Evolutionary conservation across 2,329 filamentous ascomycete species (phyloP).

Genomic region (Colletotrichum endophyticum): DNA sequence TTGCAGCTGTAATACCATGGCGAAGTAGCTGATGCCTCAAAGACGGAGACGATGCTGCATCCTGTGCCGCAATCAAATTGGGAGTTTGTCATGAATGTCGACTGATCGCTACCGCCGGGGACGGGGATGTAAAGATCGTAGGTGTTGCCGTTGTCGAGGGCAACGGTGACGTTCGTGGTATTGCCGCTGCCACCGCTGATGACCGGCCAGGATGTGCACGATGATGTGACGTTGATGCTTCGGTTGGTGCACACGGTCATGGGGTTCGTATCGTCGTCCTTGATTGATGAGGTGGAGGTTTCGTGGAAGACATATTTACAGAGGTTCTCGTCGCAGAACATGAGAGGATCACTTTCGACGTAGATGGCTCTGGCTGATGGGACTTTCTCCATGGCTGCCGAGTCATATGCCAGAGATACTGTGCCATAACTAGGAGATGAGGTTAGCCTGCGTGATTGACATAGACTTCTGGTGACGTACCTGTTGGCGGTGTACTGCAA

Average conservation of each 20-base stretch:
- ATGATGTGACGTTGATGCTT: slow-evolving; percentile 30
- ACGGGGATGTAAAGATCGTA: slow-evolving; percentile 23
- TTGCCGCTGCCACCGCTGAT: slow-evolving; percentile 34
- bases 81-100: slow-evolving; percentile 39
- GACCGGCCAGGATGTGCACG: slow-evolving; percentile 35
- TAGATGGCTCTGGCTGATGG: slow-evolving; percentile 35
- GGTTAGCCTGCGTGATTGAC: background rate
- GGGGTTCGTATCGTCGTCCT: slow-evolving; percentile 4
- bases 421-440: slow-evolving; percentile 38
- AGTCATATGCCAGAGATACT: slow-evolving; percentile 34
- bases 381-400: slow-evolving; percentile 13
- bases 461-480: slow-evolving; percentile 14
- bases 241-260: slow-evolving; percentile 36
- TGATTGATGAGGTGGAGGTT: slow-evolving; percentile 4
- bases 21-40: slow-evolving; percentile 38
- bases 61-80: slow-evolving; percentile 24
- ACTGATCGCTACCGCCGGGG: slow-evolving; percentile 35
- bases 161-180: slow-evolving; percentile 29
- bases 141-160: slow-evolving; percentile 19
- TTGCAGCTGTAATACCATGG: slow-evolving; percentile 49
- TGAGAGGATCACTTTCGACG: slow-evolving; percentile 30
- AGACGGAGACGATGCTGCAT: slow-evolving; percentile 36
- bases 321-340: slow-evolving; percentile 13
- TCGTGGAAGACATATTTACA: slow-evolving; percentile 45
- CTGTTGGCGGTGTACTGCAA: slow-evolving; percentile 48